Evolutionary conservation across 2,329 filamentous ascomycete species (phyloP).

Genomic region (Talaromyces sp.): DNA sequence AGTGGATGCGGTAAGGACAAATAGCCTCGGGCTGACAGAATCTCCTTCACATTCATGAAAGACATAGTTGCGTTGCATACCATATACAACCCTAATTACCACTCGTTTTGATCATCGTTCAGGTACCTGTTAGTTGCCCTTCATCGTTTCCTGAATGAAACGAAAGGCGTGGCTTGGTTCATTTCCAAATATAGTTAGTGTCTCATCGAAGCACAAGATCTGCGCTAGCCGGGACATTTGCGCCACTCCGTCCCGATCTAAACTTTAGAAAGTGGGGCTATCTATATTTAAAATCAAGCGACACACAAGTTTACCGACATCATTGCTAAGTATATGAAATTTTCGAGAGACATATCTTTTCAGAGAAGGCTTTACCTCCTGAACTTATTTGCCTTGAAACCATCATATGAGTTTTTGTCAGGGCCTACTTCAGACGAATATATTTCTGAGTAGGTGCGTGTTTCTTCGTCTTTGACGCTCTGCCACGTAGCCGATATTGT

Average conservation of each 20-base stretch:
- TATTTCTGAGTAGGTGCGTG: no score
- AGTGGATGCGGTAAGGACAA: not conserved
- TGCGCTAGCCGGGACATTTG: not conserved
- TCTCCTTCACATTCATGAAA: not conserved
- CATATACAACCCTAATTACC: not conserved
- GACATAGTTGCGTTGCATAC: not conserved
- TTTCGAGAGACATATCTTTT: conserved; percentile 38
- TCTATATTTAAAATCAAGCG: not conserved
- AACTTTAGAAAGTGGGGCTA: not conserved
- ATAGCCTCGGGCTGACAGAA: not conserved
- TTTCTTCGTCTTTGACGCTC: no score
- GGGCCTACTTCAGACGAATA: no score
- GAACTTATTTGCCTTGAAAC: no score
- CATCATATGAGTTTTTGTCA: no score
- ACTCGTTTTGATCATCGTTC: not conserved
- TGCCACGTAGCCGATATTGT: no score
- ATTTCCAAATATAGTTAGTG: not conserved
- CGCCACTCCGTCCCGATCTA: not conserved
- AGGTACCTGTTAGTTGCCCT: no score
- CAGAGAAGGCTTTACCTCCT: conserved; percentile 23
- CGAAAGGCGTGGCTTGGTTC: no score
- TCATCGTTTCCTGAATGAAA: no score
- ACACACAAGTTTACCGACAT: not conserved
- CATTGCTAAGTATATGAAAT: conserved; percentile 28
- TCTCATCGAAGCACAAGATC: not conserved